Evolutionary conservation across 257 asterid genomes (phyloP), one percentile per base, ranked within the genome.

Genomic region (Solanum chilense): DNA sequence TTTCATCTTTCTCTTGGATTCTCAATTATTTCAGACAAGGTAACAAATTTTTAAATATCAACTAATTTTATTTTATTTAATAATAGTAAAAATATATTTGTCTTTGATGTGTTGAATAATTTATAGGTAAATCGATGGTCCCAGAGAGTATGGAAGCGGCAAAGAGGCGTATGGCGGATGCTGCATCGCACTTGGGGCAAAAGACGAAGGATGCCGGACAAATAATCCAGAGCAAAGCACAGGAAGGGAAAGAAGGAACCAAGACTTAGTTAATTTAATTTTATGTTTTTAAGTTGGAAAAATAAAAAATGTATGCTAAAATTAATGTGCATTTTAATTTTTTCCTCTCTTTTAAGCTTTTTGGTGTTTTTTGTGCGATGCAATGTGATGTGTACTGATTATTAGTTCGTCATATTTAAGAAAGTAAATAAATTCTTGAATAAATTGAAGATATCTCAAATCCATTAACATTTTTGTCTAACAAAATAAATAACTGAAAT

Each of bases 1-100:
- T 96, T 7, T 92, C 98, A n/a, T 93, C 99, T 13, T 90, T 96
- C 1, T 93, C 98, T 29, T 95, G 96, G 96, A 95, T 94, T 6
- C 49, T 94, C 86, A 96, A 91, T 64, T 88, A 87, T 85, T 92
- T 95, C 90, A 84, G 94, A 64, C 93, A 88, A 89, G 89, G 92
- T 12, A 47, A 2, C 6, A 5, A 47, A 6, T 37, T 37, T 37
- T 37, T 37, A 37, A 5, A 37, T 6, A 6, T 37, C 37, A 35
- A 35, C 37, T 35, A 35, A 35, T 35, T 35, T 35, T 35, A 35
- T 35, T 35, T 35, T 35, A 47, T 33, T 33, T 33, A 33, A 33
- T 33, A 33, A 4, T 3, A 3, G 1, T 33, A 33, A 33, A 31
- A 31, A 31, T 3, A 31, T 31, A 31, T 31, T 31, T 31, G 35